Evolutionary conservation across 345 rosid species (phyloP).

Genomic region (Kandelia obovata): DNA sequence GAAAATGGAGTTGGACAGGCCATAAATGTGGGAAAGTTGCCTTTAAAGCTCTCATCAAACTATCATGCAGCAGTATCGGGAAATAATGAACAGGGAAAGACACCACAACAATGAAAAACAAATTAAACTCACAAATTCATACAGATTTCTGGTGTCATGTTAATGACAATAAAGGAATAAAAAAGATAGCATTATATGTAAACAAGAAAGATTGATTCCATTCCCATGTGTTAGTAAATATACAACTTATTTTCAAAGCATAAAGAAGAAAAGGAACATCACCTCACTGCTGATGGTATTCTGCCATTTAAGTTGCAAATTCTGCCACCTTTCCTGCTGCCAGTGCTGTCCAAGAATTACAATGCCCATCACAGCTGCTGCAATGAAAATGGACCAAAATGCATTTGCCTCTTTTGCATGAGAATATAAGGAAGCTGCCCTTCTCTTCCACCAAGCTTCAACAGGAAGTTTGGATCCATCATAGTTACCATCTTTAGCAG

Average conservation of each 20-base stretch:
- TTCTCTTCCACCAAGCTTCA: conserved; percentile 96
- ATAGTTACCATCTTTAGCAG: conserved; percentile 39
- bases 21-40: no score
- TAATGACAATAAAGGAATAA: no score
- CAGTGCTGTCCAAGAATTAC: conserved; percentile 94
- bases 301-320: conserved; percentile 81
- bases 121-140: no score
- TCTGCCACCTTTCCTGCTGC: conserved; percentile 94
- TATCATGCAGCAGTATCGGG: no score
- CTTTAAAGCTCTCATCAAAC: no score
- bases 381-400: conserved; percentile 86
- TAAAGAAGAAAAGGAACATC: not conserved
- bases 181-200: not conserved
- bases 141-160: no score
- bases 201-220: not conserved
- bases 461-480: conserved; percentile 54
- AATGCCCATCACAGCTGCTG: conserved; percentile 90
- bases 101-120: no score
- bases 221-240: not conserved
- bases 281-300: conserved; percentile 68
- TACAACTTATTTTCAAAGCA: not conserved
- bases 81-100: no score
- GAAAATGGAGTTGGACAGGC: no score
- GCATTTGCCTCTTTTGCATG: conserved; percentile 84
- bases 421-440: conserved; percentile 62